A percentile compares a stretch with the other conserved stretches of the same genome.
These are phyloP conservation scores for Colletotrichum cuscutae DNA, from an alignment of 2,329 filamentous ascomycete genomes.

Conservation along the genomic window DNA sequence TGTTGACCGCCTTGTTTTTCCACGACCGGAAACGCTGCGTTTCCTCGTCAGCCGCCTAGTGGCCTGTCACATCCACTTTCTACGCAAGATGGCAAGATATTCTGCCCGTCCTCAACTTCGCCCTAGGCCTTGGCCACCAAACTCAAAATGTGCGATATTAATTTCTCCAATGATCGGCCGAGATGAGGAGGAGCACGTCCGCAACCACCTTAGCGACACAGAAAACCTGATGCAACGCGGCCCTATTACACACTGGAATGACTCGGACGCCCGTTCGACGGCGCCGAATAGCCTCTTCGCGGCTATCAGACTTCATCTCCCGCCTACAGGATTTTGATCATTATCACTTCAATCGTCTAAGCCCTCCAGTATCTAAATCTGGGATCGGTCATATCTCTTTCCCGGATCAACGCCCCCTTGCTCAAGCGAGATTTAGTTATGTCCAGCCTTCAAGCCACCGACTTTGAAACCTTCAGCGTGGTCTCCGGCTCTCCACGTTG, in stretches of 20 bases:
- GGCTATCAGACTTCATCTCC: constrained; percentile 12
- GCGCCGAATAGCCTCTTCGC: not conserved
- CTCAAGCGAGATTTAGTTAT: constrained; percentile 21
- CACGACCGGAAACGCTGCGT: constrained; percentile 13
- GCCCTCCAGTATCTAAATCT: constrained; percentile 27
- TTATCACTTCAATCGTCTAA: constrained; percentile 4
- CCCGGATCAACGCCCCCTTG: constrained; percentile 4
- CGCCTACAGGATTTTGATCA: not conserved
- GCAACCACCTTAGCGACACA: constrained; percentile 4
- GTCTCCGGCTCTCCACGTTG: not conserved
- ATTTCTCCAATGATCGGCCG: constrained; percentile 15
- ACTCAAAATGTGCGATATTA: constrained; percentile 7
- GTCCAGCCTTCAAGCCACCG: not conserved
- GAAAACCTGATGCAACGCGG: not conserved
- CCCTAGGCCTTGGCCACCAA: not conserved
- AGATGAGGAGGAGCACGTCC: constrained; percentile 14
- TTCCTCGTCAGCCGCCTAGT: constrained; percentile 2
- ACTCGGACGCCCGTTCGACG: constrained; percentile 22
- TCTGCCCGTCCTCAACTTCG: not conserved
- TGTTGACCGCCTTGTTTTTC: not conserved
- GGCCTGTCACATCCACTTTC: constrained; percentile 11
- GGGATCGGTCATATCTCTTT: constrained; percentile 27
- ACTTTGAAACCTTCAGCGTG: not conserved
- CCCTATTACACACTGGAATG: constrained; percentile 13
- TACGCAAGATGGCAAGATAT: constrained; percentile 16